Evolutionary conservation across 108 stramenopile genomes (phyloP), one percentile per base, ranked within the genome.

Genomic region (Nannochloropsis gaditana): DNA sequence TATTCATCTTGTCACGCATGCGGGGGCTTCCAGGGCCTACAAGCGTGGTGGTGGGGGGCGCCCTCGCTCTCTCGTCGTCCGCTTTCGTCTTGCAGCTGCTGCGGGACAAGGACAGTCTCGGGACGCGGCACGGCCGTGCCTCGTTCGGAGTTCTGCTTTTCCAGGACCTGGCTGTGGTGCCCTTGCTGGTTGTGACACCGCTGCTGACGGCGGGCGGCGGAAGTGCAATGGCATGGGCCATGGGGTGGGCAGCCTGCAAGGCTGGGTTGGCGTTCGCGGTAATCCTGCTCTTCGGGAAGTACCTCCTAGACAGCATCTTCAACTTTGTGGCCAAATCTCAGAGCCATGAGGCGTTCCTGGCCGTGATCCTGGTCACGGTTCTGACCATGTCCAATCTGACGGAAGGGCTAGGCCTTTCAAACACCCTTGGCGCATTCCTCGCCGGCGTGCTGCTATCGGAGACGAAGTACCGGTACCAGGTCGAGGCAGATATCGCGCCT

Each of bases 341-440:
- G 85, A 93, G 93, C 21, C 96, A 98, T 87, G 97, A 98, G 89
- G 96, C 97, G 21, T 96, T 98, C 88, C 85, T 98, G 81, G 95
- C 96, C 19, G 90, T 96, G 45, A 94, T 96, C 85, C 91, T 98
- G 19, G 85, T 95, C 43, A 98, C 96, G 42, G 95, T 96, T 17
- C 87, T 98, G 41, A 91, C 94, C 83, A 96, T 98, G 95, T 94
- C 94, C 6, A 95, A 95, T 83, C 89, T 96, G 89, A 98, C 96
- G 21, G 95, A 98, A 86, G 97, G 96, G 11, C 89, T 97, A 86
- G 97, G 97, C 31, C 89, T 98, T 80, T 94, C 94, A 83, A 95
- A 96, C 82, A 97, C 97, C 9, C 92, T 98, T n/a, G 97, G 97
- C 19, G 97, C 97, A 15, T 97, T 98, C 89, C 90, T 98, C 9